phyloP scores from a whole-genome alignment of 1,284 basidiomycete species.

The Microbotryum lychnidis-dioicae region DNA sequence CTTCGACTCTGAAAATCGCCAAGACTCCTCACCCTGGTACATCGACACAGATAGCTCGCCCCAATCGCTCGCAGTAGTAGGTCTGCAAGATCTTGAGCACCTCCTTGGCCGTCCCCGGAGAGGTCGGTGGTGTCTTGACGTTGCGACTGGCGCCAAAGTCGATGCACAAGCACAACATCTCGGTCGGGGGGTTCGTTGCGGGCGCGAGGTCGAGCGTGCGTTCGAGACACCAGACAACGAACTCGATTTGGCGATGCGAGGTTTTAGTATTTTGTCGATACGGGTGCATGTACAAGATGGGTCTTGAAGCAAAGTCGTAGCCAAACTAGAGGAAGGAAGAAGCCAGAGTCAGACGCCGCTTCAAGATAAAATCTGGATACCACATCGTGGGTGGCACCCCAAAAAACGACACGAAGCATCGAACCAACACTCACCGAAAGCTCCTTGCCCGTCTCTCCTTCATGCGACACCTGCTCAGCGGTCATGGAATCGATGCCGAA shows the following conservation, averaged over 20 bases:
- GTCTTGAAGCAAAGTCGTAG: conserved; percentile 40
- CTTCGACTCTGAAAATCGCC: no score
- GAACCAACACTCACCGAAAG: conserved; percentile 10
- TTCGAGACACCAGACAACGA: conserved; percentile 43
- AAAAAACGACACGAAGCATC: conserved; percentile 19
- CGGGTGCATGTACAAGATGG: conserved; percentile 41
- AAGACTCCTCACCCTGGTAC: background rate
- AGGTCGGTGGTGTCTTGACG: conserved; percentile 32
- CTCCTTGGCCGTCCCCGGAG: conserved; percentile 31
- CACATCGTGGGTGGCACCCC: no score
- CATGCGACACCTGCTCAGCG: conserved; percentile 33
- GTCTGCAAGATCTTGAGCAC: conserved; percentile 35
- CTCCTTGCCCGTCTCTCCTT: conserved; percentile 43
- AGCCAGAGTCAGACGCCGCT: no score
- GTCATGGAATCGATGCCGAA: conserved; percentile 39
- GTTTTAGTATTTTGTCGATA: conserved; percentile 21
- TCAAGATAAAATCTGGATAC: no score
- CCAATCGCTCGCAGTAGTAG: conserved; percentile 40
- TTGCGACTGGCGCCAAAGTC: conserved; percentile 32
- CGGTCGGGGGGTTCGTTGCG: conserved; percentile 21
- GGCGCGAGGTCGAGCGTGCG: conserved; percentile 40
- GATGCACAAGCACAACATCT: conserved; percentile 33
- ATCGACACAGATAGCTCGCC: conserved; percentile 40
- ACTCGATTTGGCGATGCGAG: conserved; percentile 38
- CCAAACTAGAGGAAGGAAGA: conserved; percentile 14